Base-by-base conservation (phyloP, 2,329 filamentous ascomycete genomes). In the Cryphonectria naterciae region DNA sequence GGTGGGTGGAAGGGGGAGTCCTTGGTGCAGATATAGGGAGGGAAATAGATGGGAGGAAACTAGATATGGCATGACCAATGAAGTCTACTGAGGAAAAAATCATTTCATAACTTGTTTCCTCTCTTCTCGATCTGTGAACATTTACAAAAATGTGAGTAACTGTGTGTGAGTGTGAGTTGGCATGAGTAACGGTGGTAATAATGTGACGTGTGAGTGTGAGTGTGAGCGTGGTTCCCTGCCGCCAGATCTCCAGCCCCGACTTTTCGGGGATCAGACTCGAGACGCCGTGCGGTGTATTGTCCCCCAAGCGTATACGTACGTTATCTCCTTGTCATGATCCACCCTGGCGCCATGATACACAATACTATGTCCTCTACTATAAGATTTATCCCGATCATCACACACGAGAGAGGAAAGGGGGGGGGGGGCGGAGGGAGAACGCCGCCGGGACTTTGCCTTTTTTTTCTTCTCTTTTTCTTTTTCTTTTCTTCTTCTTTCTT, bases 11-110 rank as follows among this genome's bases (percentile, higher is more conserved):
- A 22, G 22, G 19, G 19, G 46, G 37, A 3, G 8, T 39, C 37
- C 32, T 32, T 10, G 46, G 54, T 58, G 63, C 25, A 52, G 63
- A 46, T 49, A 65, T 35, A 65, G 41, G 52, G 46, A 49, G 46
- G 52, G 43, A n/a, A n/a, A 32, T 65, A 35, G 10, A 56, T 56
- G 52, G 52, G 25, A 8, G 46, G 3, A 4, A 32, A 32, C 46
- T 35, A 35, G 54, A 58, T 35, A 19, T 58, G 28, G 54, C 54
- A 58, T 58, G 54, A 58, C 54, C 11, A 61, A 61, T 61, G 58
- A 61, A 61, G 35, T 61, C 10, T 17, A 37, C 11, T 35, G 58
- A 39, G 13, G 10, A 49, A 39, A 10, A 13, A 39, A 39, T 7
- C 46, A 49, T 49, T 10, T 49, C 7, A 46, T 6, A 22, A 19